Percentiles rank a stretch among this genome's conserved stretches.
Conservation (phyloP, 225 moss, liverwort and hornwort species). For the Antitrichia curtipendula region DNA sequence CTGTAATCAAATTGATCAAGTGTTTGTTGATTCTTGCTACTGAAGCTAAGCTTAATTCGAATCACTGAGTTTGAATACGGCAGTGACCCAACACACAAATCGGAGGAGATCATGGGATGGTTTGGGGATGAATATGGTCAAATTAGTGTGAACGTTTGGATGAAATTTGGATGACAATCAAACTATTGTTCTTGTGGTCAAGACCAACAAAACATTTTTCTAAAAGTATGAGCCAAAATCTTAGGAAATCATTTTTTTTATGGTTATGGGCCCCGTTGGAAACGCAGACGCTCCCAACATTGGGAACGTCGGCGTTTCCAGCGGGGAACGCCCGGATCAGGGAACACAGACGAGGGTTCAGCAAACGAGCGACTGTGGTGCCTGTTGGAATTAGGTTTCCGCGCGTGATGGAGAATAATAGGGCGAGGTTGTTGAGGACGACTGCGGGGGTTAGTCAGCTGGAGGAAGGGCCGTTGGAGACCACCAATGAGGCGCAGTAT, state of each 20-base stretch:
- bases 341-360: neutral
- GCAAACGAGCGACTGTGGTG: constrained; percentile 1
- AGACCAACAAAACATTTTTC: neutral
- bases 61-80: neutral
- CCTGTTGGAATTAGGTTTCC: neutral
- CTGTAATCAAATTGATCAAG: neutral
- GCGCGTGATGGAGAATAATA: neutral
- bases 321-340: neutral
- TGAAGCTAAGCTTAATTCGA: neutral
- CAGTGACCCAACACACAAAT: neutral
- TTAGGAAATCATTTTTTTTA: too few relatives aligned
- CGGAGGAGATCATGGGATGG: neutral
- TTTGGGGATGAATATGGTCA: neutral
- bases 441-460: constrained; percentile 23
- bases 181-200: too few relatives aligned
- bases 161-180: neutral
- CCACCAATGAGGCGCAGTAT: neutral
- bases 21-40: neutral
- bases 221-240: too few relatives aligned
- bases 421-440: constrained; percentile 3
- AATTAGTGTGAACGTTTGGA: too few relatives aligned
- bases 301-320: neutral
- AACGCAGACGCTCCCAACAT: too few relatives aligned
- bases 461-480: constrained; percentile 23
- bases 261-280: too few relatives aligned